Evolutionary conservation across 2,329 filamentous ascomycete genomes (phyloP), one percentile per base, ranked within the genome.

Genomic region (Fusarium scirpi): DNA sequence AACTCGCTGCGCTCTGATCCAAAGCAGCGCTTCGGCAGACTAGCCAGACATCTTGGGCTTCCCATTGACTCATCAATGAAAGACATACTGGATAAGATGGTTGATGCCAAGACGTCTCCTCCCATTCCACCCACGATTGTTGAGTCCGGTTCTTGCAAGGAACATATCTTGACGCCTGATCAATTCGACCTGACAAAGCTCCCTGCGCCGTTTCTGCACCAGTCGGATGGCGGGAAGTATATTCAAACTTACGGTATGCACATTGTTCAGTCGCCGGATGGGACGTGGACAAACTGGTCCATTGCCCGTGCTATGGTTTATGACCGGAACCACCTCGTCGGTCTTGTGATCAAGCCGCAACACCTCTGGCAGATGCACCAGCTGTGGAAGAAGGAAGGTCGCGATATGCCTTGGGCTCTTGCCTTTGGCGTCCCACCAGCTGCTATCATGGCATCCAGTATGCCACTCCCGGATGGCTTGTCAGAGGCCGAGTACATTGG

Each of bases 191-290:
- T 87, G 1, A 80, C 76, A 0, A 74, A 70, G 24, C 76, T 86
- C 0, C 83, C 85, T 0, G 77, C 77, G 0, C 85, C 84, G 0
- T 46, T 79, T 8, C 70, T 86, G 0, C 82, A 86, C 68, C 65
- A 82, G 59, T 67, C 76, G 0, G 85, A 87, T 52, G 85, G 85
- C 0, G 85, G 85, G 0, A 84, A 83, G 53, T 87, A 86, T 57
- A 72, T 87, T 12, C 83, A 86, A 60, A 87, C 85, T 0, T 84
- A 82, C 43, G 85, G 85, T 3, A 85, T 87, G 78, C 80, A 86
- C 43, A 74, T 86, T 11, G 75, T 86, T 0, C 81, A 83, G 64
- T 79, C 81, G 0, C 83, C 85, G 0, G 82, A 84, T 56, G 80
- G 79, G 1, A 78, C 76, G 20, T 87, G 85, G 85, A 84, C 82